These are phyloP conservation scores for Omphalea diandra DNA, from an alignment of 441 rosid genomes.

Conservation along the genomic window DNA sequence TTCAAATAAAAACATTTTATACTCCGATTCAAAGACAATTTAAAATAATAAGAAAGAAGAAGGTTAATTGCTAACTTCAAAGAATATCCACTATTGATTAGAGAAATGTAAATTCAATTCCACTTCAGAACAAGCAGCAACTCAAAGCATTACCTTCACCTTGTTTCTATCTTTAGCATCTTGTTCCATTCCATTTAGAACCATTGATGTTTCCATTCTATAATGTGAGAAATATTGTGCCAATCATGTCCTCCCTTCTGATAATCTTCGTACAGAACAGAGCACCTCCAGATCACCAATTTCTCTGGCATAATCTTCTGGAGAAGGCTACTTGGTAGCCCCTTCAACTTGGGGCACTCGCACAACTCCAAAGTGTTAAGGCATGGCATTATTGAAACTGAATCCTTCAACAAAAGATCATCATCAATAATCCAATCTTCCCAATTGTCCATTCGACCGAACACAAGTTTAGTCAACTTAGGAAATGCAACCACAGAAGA, in stretches of 20 bases:
- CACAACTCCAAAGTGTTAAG: not conserved
- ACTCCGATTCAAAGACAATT: no score
- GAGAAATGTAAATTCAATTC: no score
- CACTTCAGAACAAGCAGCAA: no score
- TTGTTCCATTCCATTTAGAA: no score
- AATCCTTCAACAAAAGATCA: slow-evolving; percentile 2
- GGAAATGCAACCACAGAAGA: slow-evolving; percentile 19
- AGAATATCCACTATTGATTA: no score
- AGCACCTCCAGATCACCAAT: not conserved
- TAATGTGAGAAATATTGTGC: slow-evolving; percentile 2
- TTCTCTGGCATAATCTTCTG: not conserved
- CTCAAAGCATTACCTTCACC: no score
- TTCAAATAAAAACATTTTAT: no score
- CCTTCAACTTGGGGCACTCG: not conserved
- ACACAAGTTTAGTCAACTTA: not conserved
- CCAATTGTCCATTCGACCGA: slow-evolving; percentile 1
- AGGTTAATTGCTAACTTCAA: no score
- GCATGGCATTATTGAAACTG: slow-evolving; percentile 8
- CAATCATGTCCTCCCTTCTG: slow-evolving; percentile 1
- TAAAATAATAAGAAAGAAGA: no score
- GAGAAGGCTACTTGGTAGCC: slow-evolving; percentile 7
- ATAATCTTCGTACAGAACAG: not conserved
- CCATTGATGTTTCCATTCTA: no score
- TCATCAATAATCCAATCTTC: no score
- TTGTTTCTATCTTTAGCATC: no score